Evolutionary conservation across 306 rosid genomes (phyloP).

Genomic region (Astragalus glycyphyllos): DNA sequence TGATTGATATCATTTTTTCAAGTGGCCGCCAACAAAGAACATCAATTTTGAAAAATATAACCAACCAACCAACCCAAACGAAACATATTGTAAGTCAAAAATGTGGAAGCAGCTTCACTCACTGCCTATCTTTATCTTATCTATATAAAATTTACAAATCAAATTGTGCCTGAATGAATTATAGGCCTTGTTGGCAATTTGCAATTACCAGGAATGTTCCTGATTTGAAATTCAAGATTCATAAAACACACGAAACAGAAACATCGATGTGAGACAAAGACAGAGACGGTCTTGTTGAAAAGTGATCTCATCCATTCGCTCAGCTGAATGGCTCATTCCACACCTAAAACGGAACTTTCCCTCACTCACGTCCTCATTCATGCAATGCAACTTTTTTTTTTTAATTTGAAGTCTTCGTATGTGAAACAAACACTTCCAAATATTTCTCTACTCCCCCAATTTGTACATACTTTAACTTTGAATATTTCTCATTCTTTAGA

Average conservation of each 20-base stretch:
- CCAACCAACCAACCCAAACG: neutral
- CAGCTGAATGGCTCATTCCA: slow-evolving; percentile 18
- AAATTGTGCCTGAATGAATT: neutral
- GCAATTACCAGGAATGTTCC: slow-evolving; percentile 38
- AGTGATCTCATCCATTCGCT: slow-evolving; percentile 45
- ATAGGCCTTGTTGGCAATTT: neutral
- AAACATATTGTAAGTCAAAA: neutral
- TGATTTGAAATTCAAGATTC: slow-evolving; percentile 45
- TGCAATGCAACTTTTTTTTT: neutral
- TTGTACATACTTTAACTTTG: neutral
- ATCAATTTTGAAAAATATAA: slow-evolving; percentile 24
- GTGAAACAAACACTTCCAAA: slow-evolving; percentile 23
- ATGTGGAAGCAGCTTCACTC: slow-evolving; percentile 8
- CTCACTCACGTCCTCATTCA: slow-evolving; percentile 44
- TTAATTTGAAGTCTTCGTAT: slow-evolving; percentile 12
- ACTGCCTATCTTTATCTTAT: neutral
- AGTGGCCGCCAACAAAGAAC: slow-evolving; percentile 2
- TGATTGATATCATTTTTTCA: slow-evolving; percentile 24
- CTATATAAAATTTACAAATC: neutral
- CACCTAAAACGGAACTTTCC: slow-evolving; percentile 23
- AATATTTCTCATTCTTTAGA: too few species aligned
- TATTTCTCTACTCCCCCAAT: neutral
- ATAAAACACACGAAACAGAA: slow-evolving; percentile 4
- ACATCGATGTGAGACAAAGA: slow-evolving; percentile 10
- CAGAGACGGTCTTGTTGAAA: neutral